Evolutionary conservation across 2,329 filamentous ascomycete species (phyloP).

Genomic region (Pseudocercospora macadamiae): DNA sequence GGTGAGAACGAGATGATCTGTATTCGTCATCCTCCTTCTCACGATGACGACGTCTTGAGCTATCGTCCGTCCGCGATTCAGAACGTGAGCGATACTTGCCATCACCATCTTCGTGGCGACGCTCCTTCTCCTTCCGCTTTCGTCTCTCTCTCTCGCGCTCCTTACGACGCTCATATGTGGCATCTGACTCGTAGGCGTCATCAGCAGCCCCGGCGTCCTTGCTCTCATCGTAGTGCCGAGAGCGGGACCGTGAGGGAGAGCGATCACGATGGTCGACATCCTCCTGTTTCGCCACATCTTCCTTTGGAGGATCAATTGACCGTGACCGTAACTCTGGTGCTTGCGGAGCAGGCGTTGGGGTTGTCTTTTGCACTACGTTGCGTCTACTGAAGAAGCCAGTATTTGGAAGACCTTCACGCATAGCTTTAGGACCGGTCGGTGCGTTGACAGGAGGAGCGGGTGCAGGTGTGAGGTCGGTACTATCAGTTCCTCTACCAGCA

Average conservation of each 20-base stretch:
- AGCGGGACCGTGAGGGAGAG: constrained; percentile 42
- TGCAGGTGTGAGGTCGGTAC: constrained; percentile 32
- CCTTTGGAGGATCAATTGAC: constrained; percentile 11
- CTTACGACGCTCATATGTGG: constrained; percentile 41
- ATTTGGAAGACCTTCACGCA: constrained; percentile 86
- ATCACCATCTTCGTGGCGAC: constrained; percentile 55
- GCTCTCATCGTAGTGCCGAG: constrained; percentile 50
- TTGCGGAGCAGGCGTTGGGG: constrained; percentile 25
- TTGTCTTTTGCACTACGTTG: constrained; percentile 44
- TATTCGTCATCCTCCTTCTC: constrained; percentile 45
- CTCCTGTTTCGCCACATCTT: constrained; percentile 15
- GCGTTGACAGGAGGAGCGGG: constrained; percentile 55
- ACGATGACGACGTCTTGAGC: constrained; percentile 62
- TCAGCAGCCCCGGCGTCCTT: constrained; percentile 52
- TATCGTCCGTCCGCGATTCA: constrained; percentile 62
- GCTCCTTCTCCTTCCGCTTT: constrained; percentile 38
- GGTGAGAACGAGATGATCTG: constrained; percentile 50
- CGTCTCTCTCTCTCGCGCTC: constrained; percentile 35
- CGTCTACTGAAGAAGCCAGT: constrained; percentile 71
- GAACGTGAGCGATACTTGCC: constrained; percentile 64
- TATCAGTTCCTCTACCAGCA: constrained; percentile 24
- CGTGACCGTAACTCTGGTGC: constrained; percentile 17
- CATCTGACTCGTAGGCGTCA: constrained; percentile 47
- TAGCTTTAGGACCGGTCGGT: constrained; percentile 90
- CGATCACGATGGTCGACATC: constrained; percentile 32